Evolutionary conservation across 306 rosid species (phyloP), one percentile per base, ranked within the genome.

Genomic region (Lithocarpus polystachyus): DNA sequence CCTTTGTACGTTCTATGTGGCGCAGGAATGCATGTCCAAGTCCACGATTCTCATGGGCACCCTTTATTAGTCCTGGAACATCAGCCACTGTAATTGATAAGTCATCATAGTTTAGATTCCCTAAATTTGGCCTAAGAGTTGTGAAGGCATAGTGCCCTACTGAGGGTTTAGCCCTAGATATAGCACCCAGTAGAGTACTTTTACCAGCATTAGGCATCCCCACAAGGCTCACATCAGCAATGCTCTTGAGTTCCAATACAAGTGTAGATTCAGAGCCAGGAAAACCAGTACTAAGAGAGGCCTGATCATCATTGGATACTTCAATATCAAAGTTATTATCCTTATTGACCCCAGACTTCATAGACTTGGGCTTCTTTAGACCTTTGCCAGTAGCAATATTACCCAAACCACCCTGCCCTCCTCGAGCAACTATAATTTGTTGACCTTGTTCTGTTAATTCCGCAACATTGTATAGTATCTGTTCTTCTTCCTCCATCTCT

Each of bases 131-230:
- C 81, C 99, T 84, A 0, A 89, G 97, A 74, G 98, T 95, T 64
- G 97, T 93, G 89, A 95, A 95, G 77, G 96, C 98, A 53, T 95
- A 95, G 85, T 91, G 89, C 65, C 96, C 99, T 54, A 89, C 90
- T 53, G 87, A 51, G 57, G 98, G 98, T 81, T 89, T 95, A 56
- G 96, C 97, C 86, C 91, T 85, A 55, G 98, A 89, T 84, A 90
- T 91, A 45, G 93, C 98, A 72, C 99, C 98, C 15, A 95, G 88
- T 29, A 95, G 89, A 59, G 97, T 93, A 81, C 99, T 95, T 90
- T 95, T 95, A 23, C 98, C 99, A 77, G 99, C 97, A 90, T 93
- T 95, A 71, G 99, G 99, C 89, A 95, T 92, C 80, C 98, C 99
- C 69, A 95, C 97, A 65, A 95, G 84, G 81, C 98, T 91, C 75